These are phyloP conservation scores for Fusarium nurragi DNA, from an alignment of 2,329 filamentous ascomycete species.

Conservation along the genomic window DNA sequence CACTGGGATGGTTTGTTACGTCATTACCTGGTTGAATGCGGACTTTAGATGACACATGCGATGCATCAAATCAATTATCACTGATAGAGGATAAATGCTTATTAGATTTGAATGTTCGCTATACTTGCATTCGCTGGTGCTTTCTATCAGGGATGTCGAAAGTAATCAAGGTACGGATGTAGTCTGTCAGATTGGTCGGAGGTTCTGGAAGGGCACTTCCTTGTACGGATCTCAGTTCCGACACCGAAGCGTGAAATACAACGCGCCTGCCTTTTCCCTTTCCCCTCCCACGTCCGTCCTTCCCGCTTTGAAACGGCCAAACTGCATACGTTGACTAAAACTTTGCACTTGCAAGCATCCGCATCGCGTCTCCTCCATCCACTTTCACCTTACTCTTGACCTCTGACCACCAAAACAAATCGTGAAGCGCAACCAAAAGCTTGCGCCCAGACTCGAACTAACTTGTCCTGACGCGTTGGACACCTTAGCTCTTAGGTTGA, in stretches of 20 bases:
- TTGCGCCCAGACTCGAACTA: neutral
- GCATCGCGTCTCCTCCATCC: neutral
- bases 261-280: constrained; percentile 1
- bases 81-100: neutral
- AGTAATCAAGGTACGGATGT: neutral
- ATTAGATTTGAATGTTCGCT: neutral
- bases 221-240: constrained; percentile 5
- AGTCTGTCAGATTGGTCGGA: neutral
- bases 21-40: neutral
- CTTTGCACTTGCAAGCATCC: constrained; percentile 2
- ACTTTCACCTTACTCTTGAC: neutral
- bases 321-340: constrained; percentile 1
- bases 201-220: constrained; percentile 6
- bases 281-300: neutral
- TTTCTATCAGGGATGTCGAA: neutral
- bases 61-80: neutral
- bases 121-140: neutral
- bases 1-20: constrained; percentile 3
- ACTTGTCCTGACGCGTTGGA: constrained; percentile 16
- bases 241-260: constrained; percentile 16
- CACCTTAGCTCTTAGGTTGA: neutral
- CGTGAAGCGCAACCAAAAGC: neutral
- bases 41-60: constrained; percentile 12
- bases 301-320: constrained; percentile 11
- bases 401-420: neutral